Evolutionary conservation across 2,329 filamentous ascomycete genomes (phyloP).

Genomic region (Penicillium palitans): DNA sequence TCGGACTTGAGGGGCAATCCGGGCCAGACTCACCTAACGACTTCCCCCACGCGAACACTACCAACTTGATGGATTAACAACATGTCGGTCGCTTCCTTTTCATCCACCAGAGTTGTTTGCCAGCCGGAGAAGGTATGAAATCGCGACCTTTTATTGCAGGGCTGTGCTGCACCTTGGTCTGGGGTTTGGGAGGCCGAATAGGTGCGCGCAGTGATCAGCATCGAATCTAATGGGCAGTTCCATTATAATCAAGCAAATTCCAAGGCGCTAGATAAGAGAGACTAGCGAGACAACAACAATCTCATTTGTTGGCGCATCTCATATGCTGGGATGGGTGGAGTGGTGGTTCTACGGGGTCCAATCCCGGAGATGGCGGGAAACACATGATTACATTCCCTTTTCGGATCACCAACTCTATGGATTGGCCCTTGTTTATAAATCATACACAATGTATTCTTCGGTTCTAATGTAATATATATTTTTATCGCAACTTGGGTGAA

Average conservation of each 20-base stretch:
- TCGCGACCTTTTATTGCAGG: conserved; percentile 25
- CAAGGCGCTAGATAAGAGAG: neutral
- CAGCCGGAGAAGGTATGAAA: conserved; percentile 41
- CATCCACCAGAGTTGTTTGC: conserved; percentile 28
- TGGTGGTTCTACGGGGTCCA: neutral
- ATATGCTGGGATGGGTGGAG: neutral
- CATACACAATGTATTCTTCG: neutral
- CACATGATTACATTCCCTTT: conserved; percentile 6
- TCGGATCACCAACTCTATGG: neutral
- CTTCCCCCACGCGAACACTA: conserved; percentile 89
- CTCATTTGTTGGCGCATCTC: neutral
- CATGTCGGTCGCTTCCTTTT: conserved; percentile 56
- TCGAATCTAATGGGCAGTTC: conserved; percentile 30
- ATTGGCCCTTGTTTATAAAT: neutral
- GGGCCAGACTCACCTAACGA: conserved; percentile 67
- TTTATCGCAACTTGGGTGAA: neutral
- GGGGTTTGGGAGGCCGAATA: conserved; percentile 44
- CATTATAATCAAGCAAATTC: conserved; percentile 18
- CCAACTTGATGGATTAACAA: conserved; percentile 87
- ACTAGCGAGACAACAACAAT: neutral
- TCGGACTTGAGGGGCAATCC: neutral
- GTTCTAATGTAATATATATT: neutral
- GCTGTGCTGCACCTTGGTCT: conserved; percentile 30
- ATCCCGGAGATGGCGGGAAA: conserved; percentile 6
- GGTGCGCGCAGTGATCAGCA: conserved; percentile 47